phyloP scores from a whole-genome alignment of 83 land plant species.

The Isoetes engelmannii region DNA sequence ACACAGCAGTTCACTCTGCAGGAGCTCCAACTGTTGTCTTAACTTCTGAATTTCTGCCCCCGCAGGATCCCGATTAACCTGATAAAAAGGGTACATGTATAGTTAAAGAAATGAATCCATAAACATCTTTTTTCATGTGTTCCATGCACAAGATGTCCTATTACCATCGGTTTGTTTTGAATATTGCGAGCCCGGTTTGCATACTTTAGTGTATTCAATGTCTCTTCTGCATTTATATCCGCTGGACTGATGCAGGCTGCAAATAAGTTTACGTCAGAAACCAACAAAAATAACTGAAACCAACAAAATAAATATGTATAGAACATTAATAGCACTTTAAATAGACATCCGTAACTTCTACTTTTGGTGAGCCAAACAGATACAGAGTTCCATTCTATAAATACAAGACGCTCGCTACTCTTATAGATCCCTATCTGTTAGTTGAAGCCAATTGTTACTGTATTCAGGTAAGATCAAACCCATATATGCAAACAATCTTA shows the following conservation, averaged over 20 bases:
- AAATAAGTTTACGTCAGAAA: neutral
- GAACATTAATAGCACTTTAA: no score
- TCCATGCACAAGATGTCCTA: neutral
- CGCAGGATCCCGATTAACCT: neutral
- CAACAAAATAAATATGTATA: no score
- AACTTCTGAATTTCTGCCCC: conserved; percentile 7
- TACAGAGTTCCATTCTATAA: no score
- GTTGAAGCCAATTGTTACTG: no score
- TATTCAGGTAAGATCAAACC: no score
- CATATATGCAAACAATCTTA: no score
- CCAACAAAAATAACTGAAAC: no score
- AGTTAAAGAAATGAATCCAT: neutral
- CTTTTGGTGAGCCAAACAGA: no score
- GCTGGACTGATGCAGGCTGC: conserved; percentile 10
- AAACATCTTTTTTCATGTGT: neutral
- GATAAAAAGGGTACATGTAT: neutral
- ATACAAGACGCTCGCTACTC: no score
- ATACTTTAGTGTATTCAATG: conserved; percentile 5
- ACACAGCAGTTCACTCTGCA: conserved; percentile 2
- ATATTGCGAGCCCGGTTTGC: conserved; percentile 7
- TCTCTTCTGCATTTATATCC: conserved; percentile 5
- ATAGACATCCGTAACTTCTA: no score
- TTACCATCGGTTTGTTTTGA: conserved; percentile 7
- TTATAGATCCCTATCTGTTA: no score
- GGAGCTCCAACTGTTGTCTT: conserved; percentile 2